Conservation (phyloP, 306 rosid species). For the Comarum palustre region DNA sequence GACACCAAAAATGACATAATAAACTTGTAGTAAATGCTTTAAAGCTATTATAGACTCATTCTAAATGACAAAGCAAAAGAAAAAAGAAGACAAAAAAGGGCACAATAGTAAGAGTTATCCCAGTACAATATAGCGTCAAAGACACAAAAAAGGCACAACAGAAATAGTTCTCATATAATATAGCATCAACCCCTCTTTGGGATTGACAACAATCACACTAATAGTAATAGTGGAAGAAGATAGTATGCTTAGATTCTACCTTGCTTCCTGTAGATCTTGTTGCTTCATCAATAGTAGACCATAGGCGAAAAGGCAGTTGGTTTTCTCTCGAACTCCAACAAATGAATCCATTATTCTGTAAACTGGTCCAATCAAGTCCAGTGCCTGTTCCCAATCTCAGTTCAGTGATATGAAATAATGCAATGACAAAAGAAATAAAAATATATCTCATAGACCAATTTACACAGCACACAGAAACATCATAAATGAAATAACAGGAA, state of each 20-base stretch:
- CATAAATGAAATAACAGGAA: slow-evolving; percentile 5
- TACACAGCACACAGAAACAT: slow-evolving; percentile 22
- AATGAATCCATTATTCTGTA: slow-evolving; percentile 88
- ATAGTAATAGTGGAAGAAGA: slow-evolving; percentile 13
- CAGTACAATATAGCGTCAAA: background rate
- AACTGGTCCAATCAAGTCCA: slow-evolving; percentile 86
- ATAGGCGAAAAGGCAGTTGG: slow-evolving; percentile 82
- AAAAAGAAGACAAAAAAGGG: background rate
- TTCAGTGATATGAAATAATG: slow-evolving; percentile 25
- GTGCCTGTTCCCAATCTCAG: slow-evolving; percentile 62
- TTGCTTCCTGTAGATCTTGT: slow-evolving; percentile 94
- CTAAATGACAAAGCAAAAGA: background rate
- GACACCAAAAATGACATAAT: background rate
- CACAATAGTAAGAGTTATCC: background rate
- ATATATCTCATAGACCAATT: background rate
- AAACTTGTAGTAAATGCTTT: background rate
- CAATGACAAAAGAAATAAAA: slow-evolving; percentile 10
- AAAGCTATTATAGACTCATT: background rate
- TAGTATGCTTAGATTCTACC: slow-evolving; percentile 38
- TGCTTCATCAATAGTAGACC: slow-evolving; percentile 92
- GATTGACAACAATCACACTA: background rate
- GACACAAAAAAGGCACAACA: too few relatives aligned
- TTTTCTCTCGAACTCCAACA: slow-evolving; percentile 98
- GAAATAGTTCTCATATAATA: too few relatives aligned
- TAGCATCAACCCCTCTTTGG: background rate